phyloP scores from a whole-genome alignment of 2,329 filamentous ascomycete genomes.

The Monosporascus sp. region DNA sequence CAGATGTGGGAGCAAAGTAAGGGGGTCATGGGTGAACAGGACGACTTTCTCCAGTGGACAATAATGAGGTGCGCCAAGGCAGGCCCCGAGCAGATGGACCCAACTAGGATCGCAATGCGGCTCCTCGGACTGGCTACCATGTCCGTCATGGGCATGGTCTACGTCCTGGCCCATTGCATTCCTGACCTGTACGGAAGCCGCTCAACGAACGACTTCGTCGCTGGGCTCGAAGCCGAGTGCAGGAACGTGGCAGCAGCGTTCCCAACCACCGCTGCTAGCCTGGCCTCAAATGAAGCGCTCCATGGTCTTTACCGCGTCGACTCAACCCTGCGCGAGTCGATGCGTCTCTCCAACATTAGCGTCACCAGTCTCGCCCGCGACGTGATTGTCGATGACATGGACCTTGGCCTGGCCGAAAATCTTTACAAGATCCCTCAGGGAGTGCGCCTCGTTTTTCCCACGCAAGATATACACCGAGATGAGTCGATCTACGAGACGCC shows the following conservation, averaged over 20 bases:
- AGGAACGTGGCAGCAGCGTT: neutral
- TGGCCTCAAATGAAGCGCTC: neutral
- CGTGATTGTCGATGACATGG: neutral
- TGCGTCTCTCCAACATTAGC: slow-evolving; percentile 2
- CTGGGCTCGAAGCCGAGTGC: slow-evolving; percentile 1
- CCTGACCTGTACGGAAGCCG: slow-evolving; percentile 1
- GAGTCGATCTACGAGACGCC: slow-evolving; percentile 1
- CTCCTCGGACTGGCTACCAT: slow-evolving; percentile 1
- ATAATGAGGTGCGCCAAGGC: neutral
- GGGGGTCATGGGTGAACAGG: neutral
- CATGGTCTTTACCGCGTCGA: slow-evolving; percentile 2
- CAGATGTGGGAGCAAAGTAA: neutral
- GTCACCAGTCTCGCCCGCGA: neutral
- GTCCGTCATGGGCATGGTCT: slow-evolving; percentile 3
- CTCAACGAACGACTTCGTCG: neutral
- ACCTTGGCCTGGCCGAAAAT: neutral
- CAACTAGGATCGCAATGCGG: neutral
- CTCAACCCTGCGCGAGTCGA: slow-evolving; percentile 4
- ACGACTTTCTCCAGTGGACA: neutral
- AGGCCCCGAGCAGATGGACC: slow-evolving; percentile 1
- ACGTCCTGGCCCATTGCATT: slow-evolving; percentile 2
- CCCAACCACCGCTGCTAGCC: too few species aligned
- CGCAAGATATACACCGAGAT: slow-evolving; percentile 4
- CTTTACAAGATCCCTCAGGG: neutral
- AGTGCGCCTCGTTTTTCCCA: slow-evolving; percentile 2